Base-by-base conservation (phyloP, 192 early-diverging fungal genomes). In the Backusella circina region DNA sequence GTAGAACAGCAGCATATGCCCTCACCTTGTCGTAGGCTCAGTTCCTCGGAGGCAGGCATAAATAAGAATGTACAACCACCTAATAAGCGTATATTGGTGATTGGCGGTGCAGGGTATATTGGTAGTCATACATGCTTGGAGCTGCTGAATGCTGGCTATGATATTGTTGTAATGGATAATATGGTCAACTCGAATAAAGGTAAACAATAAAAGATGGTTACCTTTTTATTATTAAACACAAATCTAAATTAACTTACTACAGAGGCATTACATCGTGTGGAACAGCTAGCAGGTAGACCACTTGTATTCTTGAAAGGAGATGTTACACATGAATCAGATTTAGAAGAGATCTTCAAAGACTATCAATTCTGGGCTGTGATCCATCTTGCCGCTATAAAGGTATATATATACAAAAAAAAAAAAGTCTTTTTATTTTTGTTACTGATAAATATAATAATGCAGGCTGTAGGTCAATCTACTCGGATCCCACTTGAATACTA, bases 81-180 rank as follows among this genome's bases (percentile, higher is more conserved):
- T 0, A n/a, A 64, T 13, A 73, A 73, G 31, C 32, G 35, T 51
- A 77, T 84, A 9, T 83, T 94, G 23, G 91, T 94, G 37, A 91
- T 88, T 28, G 92, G 92, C 16, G 92, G 92, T 15, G 88, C 91
- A 72, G 96, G 97, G 2, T 99, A 97, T 80, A 97, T 99, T 72
- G 96, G 97, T n/a, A 93, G 91, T 16, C 97, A 99, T 86, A 91
- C 93, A 2, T 93, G 96, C 7, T 77, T 94, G n/a, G 93, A 96
- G 77, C 89, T 99, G 1, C 70, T 88, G 51, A 88, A 88, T 57
- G 80, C 83, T 13, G 89, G 89, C 41, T 94, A 94, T 83, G 87
- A 95, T 73, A 91, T 99, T 37, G 90, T 99, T 15, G 93, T 97
- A 7, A 83, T 97, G 31, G 97, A 99, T 86, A 98, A 97, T 80